Conservation (phyloP, 2,329 filamentous ascomycete genomes). For the Paecilomyces fulvus region DNA sequence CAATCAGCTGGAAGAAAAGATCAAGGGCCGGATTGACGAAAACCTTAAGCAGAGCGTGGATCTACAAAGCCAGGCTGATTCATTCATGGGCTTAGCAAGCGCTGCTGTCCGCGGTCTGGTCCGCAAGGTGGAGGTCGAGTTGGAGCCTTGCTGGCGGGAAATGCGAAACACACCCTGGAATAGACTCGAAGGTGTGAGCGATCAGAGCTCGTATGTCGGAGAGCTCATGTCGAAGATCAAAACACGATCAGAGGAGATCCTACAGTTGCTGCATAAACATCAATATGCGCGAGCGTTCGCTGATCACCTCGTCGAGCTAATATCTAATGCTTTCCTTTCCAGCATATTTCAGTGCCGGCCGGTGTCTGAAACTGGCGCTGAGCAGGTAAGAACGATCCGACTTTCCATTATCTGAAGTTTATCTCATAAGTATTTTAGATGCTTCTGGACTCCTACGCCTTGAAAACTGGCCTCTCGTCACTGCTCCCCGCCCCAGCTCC, state of each 20-base stretch:
- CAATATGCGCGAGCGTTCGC: constrained; percentile 93
- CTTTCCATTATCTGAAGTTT: not conserved
- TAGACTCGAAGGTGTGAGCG: constrained; percentile 83
- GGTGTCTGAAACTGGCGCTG: constrained; percentile 86
- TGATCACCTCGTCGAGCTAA: constrained; percentile 85
- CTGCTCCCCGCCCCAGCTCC: constrained; percentile 51
- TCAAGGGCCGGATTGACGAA: constrained; percentile 79
- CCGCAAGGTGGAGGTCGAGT: constrained; percentile 69
- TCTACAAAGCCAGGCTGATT: constrained; percentile 84
- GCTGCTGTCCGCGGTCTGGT: constrained; percentile 78
- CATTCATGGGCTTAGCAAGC: constrained; percentile 90
- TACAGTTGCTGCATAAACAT: constrained; percentile 73
- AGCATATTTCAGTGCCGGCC: constrained; percentile 85
- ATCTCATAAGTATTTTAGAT: constrained; percentile 49
- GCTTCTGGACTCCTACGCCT: constrained; percentile 82
- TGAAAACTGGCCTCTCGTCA: constrained; percentile 41
- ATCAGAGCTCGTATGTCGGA: constrained; percentile 85
- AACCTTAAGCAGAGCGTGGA: constrained; percentile 71
- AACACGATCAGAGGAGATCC: constrained; percentile 61
- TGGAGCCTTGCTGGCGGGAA: constrained; percentile 85
- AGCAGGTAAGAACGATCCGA: constrained; percentile 53
- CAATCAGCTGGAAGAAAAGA: constrained; percentile 86
- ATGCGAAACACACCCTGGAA: constrained; percentile 97
- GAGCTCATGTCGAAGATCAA: constrained; percentile 71
- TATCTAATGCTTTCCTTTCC: constrained; percentile 69